These are phyloP conservation scores for Meira miltonrushii DNA, from an alignment of 1,284 basidiomycete genomes.

Conservation along the genomic window DNA sequence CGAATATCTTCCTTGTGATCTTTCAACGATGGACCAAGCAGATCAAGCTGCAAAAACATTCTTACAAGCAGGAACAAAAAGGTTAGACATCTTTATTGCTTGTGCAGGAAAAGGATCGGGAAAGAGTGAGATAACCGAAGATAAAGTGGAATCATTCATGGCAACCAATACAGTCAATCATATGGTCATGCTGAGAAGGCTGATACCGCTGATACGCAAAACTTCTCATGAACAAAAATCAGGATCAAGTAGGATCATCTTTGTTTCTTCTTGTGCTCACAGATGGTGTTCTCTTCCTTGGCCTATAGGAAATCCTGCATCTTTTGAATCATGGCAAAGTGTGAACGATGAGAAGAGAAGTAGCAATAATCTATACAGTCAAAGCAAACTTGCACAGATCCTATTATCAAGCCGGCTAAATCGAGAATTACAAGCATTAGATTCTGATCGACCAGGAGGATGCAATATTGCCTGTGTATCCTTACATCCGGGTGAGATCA, in stretches of 20 bases:
- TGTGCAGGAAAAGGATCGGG: slow-evolving; percentile 2
- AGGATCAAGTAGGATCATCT: not conserved
- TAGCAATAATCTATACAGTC: slow-evolving; percentile 5
- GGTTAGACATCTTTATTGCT: slow-evolving; percentile 1
- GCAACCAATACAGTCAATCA: slow-evolving; percentile 5
- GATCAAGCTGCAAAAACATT: not conserved
- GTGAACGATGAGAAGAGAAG: slow-evolving; percentile 5
- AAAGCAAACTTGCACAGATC: not conserved
- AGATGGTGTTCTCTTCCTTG: not conserved
- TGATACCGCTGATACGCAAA: not conserved
- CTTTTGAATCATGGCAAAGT: slow-evolving; percentile 1
- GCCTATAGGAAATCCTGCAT: not conserved
- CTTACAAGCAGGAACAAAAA: not conserved
- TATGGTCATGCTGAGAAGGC: not conserved
- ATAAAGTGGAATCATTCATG: slow-evolving; percentile 6
- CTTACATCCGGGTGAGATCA: slow-evolving; percentile 10
- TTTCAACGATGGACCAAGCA: not conserved
- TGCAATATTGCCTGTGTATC: slow-evolving; percentile 4
- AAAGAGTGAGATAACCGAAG: not conserved
- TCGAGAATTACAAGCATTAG: not conserved
- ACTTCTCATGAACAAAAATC: not conserved
- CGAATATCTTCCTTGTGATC: not conserved
- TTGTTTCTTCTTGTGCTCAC: slow-evolving; percentile 6
- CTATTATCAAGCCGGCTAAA: not conserved
- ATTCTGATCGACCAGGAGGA: too few relatives aligned